These are phyloP conservation scores for Melampsora americana DNA, from an alignment of 1,284 basidiomycete genomes.

Conservation along the genomic window DNA sequence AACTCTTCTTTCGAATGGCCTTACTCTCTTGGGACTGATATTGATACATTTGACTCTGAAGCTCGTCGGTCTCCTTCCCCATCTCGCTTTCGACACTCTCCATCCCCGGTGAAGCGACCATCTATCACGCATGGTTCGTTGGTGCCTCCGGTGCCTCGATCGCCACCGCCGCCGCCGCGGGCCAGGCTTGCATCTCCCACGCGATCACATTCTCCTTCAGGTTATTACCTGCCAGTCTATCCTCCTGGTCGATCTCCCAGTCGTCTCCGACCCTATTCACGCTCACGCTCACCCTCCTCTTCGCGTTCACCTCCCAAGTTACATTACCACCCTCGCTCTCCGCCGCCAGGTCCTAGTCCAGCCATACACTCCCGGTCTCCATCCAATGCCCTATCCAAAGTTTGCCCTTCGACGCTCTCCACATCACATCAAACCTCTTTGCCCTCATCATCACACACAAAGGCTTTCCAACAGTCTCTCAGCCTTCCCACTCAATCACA, in stretches of 20 bases:
- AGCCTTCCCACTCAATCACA: not conserved
- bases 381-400: not conserved
- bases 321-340: conserved; percentile 30
- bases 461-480: not conserved
- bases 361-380: conserved; percentile 1
- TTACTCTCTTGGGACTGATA: not conserved
- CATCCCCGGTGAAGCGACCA: conserved; percentile 10
- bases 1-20: not conserved
- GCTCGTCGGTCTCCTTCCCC: conserved; percentile 15
- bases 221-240: conserved; percentile 18
- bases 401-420: not conserved
- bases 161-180: conserved; percentile 28
- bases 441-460: conserved; percentile 17
- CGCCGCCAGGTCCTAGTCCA: conserved; percentile 1
- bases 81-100: conserved; percentile 16
- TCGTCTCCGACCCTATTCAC: conserved; percentile 38
- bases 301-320: conserved; percentile 35
- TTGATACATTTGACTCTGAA: not conserved
- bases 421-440: conserved; percentile 7
- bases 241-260: conserved; percentile 34
- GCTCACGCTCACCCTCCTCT: conserved; percentile 33
- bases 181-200: not conserved
- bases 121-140: not conserved
- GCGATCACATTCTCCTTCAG: conserved; percentile 21
- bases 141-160: conserved; percentile 18